Evolutionary conservation across 805 yeast species (phyloP).

Genomic region (Saccharomycopsis javanensis): DNA sequence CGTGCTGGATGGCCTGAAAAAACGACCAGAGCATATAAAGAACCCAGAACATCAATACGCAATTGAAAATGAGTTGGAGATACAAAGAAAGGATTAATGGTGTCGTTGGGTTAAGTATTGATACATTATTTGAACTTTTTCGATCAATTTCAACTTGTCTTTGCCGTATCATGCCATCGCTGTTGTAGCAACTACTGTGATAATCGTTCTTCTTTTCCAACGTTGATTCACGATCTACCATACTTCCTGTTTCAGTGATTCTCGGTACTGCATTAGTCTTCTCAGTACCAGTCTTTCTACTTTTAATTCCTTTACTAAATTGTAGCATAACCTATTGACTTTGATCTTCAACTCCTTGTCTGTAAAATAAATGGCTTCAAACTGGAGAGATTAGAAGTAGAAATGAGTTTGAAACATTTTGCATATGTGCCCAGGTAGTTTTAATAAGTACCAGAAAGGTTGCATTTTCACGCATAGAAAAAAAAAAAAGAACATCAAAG

Average conservation of each 20-base stretch:
- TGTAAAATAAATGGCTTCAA: no score
- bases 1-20: constrained; percentile 48
- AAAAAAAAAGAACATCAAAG: neutral
- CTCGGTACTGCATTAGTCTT: no score
- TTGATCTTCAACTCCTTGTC: no score
- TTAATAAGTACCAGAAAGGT: neutral
- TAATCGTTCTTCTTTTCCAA: no score
- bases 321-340: no score
- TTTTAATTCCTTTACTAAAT: no score
- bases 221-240: no score
- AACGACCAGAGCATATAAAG: constrained; percentile 43
- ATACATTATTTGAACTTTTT: no score
- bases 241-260: no score
- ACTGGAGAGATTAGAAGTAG: no score
- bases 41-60: constrained; percentile 40
- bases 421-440: neutral
- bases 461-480: neutral
- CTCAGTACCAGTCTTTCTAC: no score
- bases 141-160: no score
- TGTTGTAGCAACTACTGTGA: neutral
- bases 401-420: neutral
- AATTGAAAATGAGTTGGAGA: constrained; percentile 53
- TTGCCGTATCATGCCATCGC: neutral
- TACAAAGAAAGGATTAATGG: constrained; percentile 55
- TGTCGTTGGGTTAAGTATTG: constrained; percentile 33